Evolutionary conservation across 73 alveolate species (phyloP), one percentile per base, ranked within the genome.

Genomic region (Effrenium voratum): DNA sequence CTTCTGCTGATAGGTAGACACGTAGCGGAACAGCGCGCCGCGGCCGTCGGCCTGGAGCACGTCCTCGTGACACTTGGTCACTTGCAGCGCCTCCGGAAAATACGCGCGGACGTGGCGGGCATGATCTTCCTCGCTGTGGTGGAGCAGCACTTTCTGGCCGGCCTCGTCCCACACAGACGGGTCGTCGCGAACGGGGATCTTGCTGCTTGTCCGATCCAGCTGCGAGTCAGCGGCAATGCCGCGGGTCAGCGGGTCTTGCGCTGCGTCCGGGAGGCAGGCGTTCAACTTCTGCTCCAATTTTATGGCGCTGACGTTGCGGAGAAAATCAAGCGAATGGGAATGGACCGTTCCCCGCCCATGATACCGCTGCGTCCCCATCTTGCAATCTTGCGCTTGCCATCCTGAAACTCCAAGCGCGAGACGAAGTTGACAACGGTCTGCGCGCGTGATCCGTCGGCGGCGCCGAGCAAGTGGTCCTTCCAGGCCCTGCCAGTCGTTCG

Each of bases 341-440:
- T 84, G 93, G 55, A 55, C 30, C 34, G 75, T 3, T 0, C 93
- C 93, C 0, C 80, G 52, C 6, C 93, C 93, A 43, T 84, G 93
- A 30, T 84, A 84, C 60, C n/a, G n/a, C 55, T 84, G 93, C 40
- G 41, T 41, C 26, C 30, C n/a, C 0, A 52, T 49, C 3, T 4
- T 2, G 57, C 50, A 43, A 30, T 40, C n/a, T 84, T 84, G 80
- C 93, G 76, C 80, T 84, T 84, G 22, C 93, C 93, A 43, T 84
- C 93, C 28, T 84, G 93, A 43, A 84, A 84, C 60, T 84, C 93
- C 26, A 84, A 60, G 8, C 93, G 59, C 47, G 91, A 68, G 38
- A 80, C 91, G 72, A 80, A 80, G 72, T 45, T 49, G 70, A 45
- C 72, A 30, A 45, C 91, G 1, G 72, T 12, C 49, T 80, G 57